Conservation (phyloP, 768 basidiomycete species). For the Gelatoporia subvermispora region DNA sequence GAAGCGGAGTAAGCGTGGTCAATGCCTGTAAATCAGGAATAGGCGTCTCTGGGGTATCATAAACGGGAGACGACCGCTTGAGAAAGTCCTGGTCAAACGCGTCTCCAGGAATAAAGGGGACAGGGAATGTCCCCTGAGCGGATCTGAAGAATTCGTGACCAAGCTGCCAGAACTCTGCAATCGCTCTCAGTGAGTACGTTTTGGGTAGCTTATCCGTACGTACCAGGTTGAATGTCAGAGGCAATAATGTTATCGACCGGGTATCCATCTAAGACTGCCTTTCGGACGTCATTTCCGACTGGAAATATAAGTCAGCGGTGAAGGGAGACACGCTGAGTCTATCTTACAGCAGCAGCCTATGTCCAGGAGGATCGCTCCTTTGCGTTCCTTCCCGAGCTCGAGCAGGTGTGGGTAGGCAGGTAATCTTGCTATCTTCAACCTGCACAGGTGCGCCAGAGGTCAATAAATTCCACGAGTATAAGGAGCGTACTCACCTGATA, state of each 20-base stretch:
- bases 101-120: constrained; percentile 50
- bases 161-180: constrained; percentile 55
- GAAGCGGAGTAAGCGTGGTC: constrained; percentile 39
- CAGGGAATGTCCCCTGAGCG: constrained; percentile 46
- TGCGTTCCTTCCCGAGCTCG: constrained; percentile 29
- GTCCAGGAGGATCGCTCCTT: constrained; percentile 34
- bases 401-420: constrained; percentile 21
- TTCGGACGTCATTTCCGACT: constrained; percentile 38
- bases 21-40: constrained; percentile 27
- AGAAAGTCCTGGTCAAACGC: constrained; percentile 41
- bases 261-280: constrained; percentile 34
- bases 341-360: constrained; percentile 38
- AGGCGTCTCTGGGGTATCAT: constrained; percentile 11
- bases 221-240: constrained; percentile 32
- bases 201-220: neutral
- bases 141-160: constrained; percentile 57
- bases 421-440: constrained; percentile 13
- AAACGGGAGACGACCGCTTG: constrained; percentile 19
- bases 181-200: no score
- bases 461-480: neutral
- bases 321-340: neutral
- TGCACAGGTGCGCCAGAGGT: neutral
- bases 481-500: constrained; percentile 6
- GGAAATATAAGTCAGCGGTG: neutral
- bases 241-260: constrained; percentile 32